Conservation (phyloP, 805 yeast species). For the Kodamaea laetipori region DNA sequence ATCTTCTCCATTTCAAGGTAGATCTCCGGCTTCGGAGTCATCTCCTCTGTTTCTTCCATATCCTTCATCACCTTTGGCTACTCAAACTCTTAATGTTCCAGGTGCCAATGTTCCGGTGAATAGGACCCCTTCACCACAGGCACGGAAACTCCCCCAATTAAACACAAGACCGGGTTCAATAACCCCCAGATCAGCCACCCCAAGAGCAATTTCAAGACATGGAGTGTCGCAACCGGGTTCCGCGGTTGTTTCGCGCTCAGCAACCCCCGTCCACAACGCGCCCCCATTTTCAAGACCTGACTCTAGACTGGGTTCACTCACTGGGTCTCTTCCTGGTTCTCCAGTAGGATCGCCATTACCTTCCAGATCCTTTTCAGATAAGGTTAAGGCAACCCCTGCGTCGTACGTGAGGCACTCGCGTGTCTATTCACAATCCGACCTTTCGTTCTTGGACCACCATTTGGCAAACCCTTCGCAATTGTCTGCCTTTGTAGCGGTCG, state of each 20-base stretch:
- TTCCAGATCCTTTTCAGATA: constrained; percentile 30
- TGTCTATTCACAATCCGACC: constrained; percentile 20
- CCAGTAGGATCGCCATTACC: constrained; percentile 9
- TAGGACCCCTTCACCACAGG: constrained; percentile 6
- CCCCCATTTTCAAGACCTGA: too few relatives aligned
- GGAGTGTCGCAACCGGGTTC: neutral
- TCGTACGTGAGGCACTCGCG: constrained; percentile 37
- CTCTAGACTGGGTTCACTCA: neutral
- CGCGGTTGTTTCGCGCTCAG: constrained; percentile 1
- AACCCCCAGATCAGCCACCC: neutral
- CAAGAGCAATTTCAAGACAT: neutral
- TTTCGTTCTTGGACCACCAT: constrained; percentile 14
- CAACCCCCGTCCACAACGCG: neutral
- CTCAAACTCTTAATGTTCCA: neutral
- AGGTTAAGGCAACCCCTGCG: constrained; percentile 35
- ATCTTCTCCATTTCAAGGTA: too few relatives aligned
- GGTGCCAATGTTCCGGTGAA: too few relatives aligned
- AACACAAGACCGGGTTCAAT: constrained; percentile 4
- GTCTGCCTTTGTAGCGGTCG: constrained; percentile 5
- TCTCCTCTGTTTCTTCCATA: neutral
- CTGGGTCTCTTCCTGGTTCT: neutral
- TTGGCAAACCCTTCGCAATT: constrained; percentile 15
- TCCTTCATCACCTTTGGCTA: neutral
- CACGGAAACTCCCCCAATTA: constrained; percentile 2
- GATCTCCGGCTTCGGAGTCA: too few relatives aligned